Base-by-base conservation (phyloP, 192 early-diverging fungal species). In the Coemansia sp. region DNA sequence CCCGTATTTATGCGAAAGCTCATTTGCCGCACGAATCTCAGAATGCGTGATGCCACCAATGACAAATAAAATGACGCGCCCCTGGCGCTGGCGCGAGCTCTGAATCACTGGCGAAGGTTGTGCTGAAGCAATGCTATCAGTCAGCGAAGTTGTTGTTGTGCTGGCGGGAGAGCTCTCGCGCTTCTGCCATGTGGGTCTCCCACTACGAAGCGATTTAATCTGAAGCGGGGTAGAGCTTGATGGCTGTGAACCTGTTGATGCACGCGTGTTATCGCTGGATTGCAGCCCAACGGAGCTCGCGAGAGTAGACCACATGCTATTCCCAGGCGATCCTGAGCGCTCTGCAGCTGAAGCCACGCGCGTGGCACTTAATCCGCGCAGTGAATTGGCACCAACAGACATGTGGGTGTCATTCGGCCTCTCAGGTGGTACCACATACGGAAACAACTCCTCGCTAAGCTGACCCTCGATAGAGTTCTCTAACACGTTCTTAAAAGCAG, bases 391-490 rank as follows among this genome's bases (percentile, higher is more conserved):
- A 24, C 33, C 61, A 6, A 61, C 58, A 54, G 66, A 57, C 42
- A 67, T 53, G 27, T 33, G 63, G 24, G 66, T 22, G 33, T 75
- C 63, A 52, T 54, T 66, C 8, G 80, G 80, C 31, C 64, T 68
- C 62, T 75, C 81, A 17, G 82, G 82, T 29, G 82, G 82, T 46
- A 76, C 74, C 7, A 79, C 82, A 51, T 84, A 84, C 24, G 82
- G 82, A 29, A 84, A 84, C 64, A 78, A 21, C 11, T 84, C 77
- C 52, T 79, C 75, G 72, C 72, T 77, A n/a, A 84, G 74, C 19
- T 68, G 63, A 19, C 77, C 77, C 33, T 72, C 65, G 22, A 84
- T 57, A 27, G 67, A 72, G 46, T 57, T 57, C 65, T 84, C 76
- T 9, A 79, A 57, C 9, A 84, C 65, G 54, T 67, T 75, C 67